These are phyloP conservation scores for Phaeodactylum tricornutum DNA, from an alignment of 108 stramenopile genomes.

Conservation along the genomic window DNA sequence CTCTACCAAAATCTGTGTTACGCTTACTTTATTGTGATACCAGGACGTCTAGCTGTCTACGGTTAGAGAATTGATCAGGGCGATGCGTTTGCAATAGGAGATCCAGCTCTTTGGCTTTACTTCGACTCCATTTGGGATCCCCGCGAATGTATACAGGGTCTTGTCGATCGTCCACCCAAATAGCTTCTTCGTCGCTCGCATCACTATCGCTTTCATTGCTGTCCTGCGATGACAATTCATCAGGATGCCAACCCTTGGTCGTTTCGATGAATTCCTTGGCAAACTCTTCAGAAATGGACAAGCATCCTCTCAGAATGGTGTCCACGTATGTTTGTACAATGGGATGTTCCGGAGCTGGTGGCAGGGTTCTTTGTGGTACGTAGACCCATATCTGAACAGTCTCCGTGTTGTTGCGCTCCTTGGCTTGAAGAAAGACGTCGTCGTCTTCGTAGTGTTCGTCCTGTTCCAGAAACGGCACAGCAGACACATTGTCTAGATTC, in stretches of 20 bases:
- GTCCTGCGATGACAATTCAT: conserved; percentile 8
- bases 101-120: not conserved
- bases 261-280: conserved; percentile 32
- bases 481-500: conserved; percentile 20
- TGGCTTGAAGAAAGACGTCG: not conserved
- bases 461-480: conserved; percentile 12
- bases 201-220: not conserved
- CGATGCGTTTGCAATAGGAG: not conserved
- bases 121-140: not conserved
- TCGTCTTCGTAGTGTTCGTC: conserved; percentile 2
- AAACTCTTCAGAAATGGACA: conserved; percentile 42
- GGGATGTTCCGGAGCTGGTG: conserved; percentile 30
- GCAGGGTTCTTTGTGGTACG: conserved; percentile 18
- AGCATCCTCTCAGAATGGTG: conserved; percentile 54
- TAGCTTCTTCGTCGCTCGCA: conserved; percentile 7
- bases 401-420: not conserved
- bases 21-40: too few species aligned
- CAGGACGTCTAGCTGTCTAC: too few species aligned
- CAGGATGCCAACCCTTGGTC: conserved; percentile 58
- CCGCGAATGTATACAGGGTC: conserved; percentile 40
- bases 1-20: too few species aligned
- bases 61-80: not conserved
- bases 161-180: conserved; percentile 58
- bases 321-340: conserved; percentile 66
- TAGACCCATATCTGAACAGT: conserved; percentile 48